Evolutionary conservation across 2,329 filamentous ascomycete species (phyloP), one percentile per base, ranked within the genome.

Genomic region (Cladophialophora psammophila): DNA sequence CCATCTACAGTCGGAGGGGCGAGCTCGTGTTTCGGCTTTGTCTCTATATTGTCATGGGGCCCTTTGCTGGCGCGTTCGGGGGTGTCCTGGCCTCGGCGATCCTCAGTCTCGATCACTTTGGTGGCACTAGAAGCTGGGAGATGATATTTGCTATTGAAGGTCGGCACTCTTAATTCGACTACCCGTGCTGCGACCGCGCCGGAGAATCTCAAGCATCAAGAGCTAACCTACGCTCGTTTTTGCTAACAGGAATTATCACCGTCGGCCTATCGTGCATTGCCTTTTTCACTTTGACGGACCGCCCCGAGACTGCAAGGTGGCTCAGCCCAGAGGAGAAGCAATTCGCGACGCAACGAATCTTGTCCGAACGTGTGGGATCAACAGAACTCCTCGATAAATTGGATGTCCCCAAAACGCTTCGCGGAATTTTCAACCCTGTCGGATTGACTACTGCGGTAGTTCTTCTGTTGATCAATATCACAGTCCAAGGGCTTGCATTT

Each of bases 121-220:
- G 87, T 6, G 75, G 80, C 4, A 76, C 91, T 0, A 79, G 78
- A 26, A 78, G 77, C 5, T 92, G 90, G 90, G 80, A 88, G 7
- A 90, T 91, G 88, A 90, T 91, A 58, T 91, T 91, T 63, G 85
- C 83, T 3, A 87, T 91, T n/a, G 90, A 91, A 74, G 90, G 90
- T n/a, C n/a, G n/a, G n/a, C n/a, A n/a, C n/a, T n/a, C n/a, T n/a
- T n/a, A n/a, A n/a, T n/a, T n/a, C n/a, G n/a, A n/a, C n/a, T n/a
- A n/a, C n/a, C n/a, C n/a, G n/a, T n/a, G n/a, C n/a, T n/a, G n/a
- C n/a, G n/a, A n/a, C n/a, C n/a, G n/a, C n/a, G n/a, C n/a, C n/a
- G n/a, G n/a, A n/a, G n/a, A n/a, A n/a, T n/a, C n/a, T n/a, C n/a
- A n/a, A n/a, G n/a, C n/a, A n/a, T n/a, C n/a, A n/a, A n/a, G n/a